Base-by-base conservation (phyloP, 2,329 filamentous ascomycete genomes). In the Nannizzia gypsea region DNA sequence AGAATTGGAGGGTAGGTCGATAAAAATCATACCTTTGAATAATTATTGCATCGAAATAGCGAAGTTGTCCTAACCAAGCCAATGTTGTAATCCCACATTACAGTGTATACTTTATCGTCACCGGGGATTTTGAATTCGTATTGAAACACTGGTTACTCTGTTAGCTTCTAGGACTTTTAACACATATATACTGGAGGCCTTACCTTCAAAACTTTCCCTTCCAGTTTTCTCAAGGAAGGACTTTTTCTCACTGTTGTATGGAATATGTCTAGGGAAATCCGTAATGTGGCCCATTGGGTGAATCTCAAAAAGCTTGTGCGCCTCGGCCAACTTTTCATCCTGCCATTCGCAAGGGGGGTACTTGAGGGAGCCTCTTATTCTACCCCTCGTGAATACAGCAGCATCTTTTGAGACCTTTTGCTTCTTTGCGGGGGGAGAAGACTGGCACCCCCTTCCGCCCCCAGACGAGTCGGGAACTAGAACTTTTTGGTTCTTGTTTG, bases 31-130 rank as follows among this genome's bases (percentile, higher is more conserved):
- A 90, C 92, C 84, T 99, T 99, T 64, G 86, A 82, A 69, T 92
- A 92, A 64, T 87, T 85, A 70, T 86, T 86, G 65, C 88, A 90
- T 72, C 96, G 96, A 81, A 97, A 97, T 70, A 97, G 89, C 28
- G 90, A 88, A 1, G 91, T 96, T 73, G 95, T 95, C 63, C 92
- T 86, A 63, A 97, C 91, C 31, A 97, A 84, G 6, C 93, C 93
- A 63, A 92, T 84, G 67, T 95, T 92, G 76, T 96, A 96, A 73
- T 99, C 93, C 93, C 93, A 99, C 83, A 96, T 90, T 62, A 97
- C 85, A 0, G 82, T 83, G 71, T 87, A 91, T 58, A 82, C 78
- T 63, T 79, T 80, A 1, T 85, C 80, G 52, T 87, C 82, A 9
- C 80, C 83, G 0, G 88, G 88, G 2, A 87, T 71, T 65, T 79